These are phyloP conservation scores for Aristolochia californica DNA, from an alignment of 164 flowering plant genomes.

Conservation along the genomic window DNA sequence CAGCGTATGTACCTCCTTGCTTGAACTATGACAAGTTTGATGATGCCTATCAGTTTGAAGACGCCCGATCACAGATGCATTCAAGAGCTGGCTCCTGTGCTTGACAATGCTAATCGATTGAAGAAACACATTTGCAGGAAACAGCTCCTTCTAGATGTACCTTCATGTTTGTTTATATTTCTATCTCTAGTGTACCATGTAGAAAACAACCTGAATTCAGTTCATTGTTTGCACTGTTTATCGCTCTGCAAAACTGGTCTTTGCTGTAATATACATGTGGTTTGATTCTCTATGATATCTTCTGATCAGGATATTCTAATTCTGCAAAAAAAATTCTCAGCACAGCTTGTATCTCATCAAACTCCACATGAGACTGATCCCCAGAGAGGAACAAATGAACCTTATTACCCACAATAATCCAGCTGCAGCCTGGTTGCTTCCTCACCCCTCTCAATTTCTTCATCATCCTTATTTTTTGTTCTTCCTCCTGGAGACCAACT, in stretches of 20 bases:
- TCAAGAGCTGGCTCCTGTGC: slow-evolving; percentile 16
- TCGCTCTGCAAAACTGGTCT: too few species aligned
- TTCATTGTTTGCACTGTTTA: too few species aligned
- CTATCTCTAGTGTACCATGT: not conserved
- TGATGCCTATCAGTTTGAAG: slow-evolving; percentile 42
- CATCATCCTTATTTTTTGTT: slow-evolving; percentile 17
- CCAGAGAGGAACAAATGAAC: slow-evolving; percentile 19
- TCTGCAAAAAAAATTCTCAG: slow-evolving; percentile 5
- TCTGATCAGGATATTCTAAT: not conserved
- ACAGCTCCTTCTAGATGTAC: slow-evolving; percentile 3
- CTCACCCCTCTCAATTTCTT: slow-evolving; percentile 19
- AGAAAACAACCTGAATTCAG: too few species aligned
- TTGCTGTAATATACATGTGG: too few species aligned
- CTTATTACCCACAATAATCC: slow-evolving; percentile 22
- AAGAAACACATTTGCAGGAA: not conserved
- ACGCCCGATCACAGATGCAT: slow-evolving; percentile 24
- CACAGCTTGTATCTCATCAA: slow-evolving; percentile 10
- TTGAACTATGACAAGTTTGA: slow-evolving; percentile 53
- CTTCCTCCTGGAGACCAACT: slow-evolving; percentile 18
- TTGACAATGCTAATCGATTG: not conserved
- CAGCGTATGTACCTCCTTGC: slow-evolving; percentile 61
- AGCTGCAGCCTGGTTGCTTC: slow-evolving; percentile 42
- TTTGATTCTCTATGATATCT: too few species aligned
- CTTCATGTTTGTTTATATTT: too few species aligned
- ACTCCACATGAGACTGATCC: slow-evolving; percentile 14